Conservation (phyloP, 2,329 filamentous ascomycete genomes). For the Cercospora sp. region DNA sequence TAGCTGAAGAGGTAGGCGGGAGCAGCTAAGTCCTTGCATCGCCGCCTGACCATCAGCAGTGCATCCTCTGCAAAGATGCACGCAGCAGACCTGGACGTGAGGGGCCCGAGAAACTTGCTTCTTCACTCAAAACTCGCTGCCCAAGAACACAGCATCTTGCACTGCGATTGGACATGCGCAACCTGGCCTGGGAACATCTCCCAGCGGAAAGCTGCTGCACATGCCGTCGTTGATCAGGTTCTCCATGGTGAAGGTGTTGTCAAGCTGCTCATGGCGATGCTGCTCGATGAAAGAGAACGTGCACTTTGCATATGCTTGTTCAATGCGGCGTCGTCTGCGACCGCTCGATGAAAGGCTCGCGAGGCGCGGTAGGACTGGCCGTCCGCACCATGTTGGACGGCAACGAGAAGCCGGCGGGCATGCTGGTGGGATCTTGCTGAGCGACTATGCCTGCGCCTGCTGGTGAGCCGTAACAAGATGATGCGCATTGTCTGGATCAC, state of each 20-base stretch:
- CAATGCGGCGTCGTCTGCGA: not conserved
- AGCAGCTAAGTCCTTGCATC: too few relatives aligned
- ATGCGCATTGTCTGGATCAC: not conserved
- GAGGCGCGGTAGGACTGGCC: not conserved
- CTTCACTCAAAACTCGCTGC: not conserved
- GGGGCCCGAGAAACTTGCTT: not conserved
- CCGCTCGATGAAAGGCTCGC: not conserved
- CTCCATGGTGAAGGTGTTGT: not conserved
- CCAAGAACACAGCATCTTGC: not conserved
- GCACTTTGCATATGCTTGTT: not conserved
- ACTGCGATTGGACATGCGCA: not conserved
- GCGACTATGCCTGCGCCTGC: not conserved
- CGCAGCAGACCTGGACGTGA: too few relatives aligned
- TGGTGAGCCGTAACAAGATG: not conserved
- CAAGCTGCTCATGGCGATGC: not conserved
- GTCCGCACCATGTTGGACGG: not conserved
- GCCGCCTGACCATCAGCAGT: too few relatives aligned
- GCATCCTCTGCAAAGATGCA: too few relatives aligned
- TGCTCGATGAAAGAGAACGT: not conserved
- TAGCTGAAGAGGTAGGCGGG: too few relatives aligned
- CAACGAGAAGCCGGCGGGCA: not conserved
- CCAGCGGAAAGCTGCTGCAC: conserved; percentile 1
- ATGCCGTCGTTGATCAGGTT: conserved; percentile 1
- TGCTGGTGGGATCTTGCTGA: conserved; percentile 9
- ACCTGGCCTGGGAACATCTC: not conserved